These are phyloP conservation scores for Pseudomonodictys pantanalensis DNA, from an alignment of 495 filamentous ascomycete species.

Conservation along the genomic window DNA sequence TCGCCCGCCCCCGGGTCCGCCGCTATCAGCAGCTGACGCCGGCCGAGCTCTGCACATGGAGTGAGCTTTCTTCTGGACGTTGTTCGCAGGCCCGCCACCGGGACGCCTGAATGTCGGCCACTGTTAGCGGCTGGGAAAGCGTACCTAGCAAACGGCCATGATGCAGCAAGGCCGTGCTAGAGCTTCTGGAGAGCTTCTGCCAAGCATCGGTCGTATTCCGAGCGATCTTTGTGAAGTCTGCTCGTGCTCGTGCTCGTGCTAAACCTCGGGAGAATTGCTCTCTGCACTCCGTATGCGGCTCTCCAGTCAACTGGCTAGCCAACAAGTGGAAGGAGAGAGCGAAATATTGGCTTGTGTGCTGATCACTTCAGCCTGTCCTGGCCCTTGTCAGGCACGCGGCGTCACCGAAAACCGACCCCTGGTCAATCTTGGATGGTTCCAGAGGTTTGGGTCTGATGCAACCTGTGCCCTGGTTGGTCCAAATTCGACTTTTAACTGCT, in stretches of 20 bases:
- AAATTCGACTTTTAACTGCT: constrained; percentile 2
- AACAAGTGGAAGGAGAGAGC: constrained; percentile 19
- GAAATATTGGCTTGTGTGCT: constrained; percentile 1
- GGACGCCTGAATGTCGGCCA: not conserved
- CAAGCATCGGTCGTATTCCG: too few relatives aligned
- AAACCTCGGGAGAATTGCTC: too few relatives aligned
- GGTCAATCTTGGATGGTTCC: constrained; percentile 21
- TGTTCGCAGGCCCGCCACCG: not conserved
- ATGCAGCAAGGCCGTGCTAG: too few relatives aligned
- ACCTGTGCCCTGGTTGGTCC: constrained; percentile 13
- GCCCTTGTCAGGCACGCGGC: constrained; percentile 32
- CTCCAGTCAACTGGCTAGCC: too few relatives aligned
- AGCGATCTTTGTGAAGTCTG: too few relatives aligned
- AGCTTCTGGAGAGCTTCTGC: too few relatives aligned
- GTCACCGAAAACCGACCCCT: constrained; percentile 29
- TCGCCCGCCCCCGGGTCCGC: not conserved
- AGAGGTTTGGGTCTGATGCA: constrained; percentile 21
- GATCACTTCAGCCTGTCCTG: constrained; percentile 18
- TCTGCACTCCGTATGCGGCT: too few relatives aligned
- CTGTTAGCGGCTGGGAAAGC: constrained; percentile 5
- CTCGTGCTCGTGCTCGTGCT: too few relatives aligned
- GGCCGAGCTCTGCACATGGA: constrained; percentile 3
- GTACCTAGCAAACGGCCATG: too few relatives aligned
- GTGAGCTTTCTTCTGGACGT: not conserved
- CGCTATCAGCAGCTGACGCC: constrained; percentile 21